Evolutionary conservation across 805 yeast species (phyloP), one percentile per base, ranked within the genome.

Genomic region (Metschnikowia proteae): DNA sequence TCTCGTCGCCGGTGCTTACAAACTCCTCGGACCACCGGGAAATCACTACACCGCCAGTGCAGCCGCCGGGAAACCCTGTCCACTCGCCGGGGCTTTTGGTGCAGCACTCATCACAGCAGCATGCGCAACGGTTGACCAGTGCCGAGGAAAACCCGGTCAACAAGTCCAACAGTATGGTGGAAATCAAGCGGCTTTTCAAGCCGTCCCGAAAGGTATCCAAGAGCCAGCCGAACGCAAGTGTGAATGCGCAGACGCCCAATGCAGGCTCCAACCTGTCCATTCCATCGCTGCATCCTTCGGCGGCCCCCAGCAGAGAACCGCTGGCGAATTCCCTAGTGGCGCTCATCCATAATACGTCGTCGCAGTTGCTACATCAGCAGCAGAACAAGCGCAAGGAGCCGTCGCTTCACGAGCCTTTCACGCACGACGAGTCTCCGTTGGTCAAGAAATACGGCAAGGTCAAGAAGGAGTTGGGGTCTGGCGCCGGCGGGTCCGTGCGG

Each of bases 401-500:
- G 23, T 49, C 53, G 4, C 5, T 37, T 22, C 54, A 42, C 36
- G 59, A 54, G 43, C 61, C 60, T 3, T 57, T 57, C 43, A 52
- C 55, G 4, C 55, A 54, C 27, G 61, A 57, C 53, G 64, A 61
- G 48, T 56, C 62, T 30, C 62, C 60, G 26, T 48, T 62, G 45
- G 65, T 61, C n/a, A 68, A 67, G 50, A 83, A 86, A 59, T 87
- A 86, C 62, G 88, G 92, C 48, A 83, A 80, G 55, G 64, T 84
- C 52, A 91, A 92, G 43, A 84, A 84, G 61, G 77, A 83, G 49
- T 65, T 87, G 41, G 96, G 96, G 13, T 82, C 89, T 1, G 96
- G 96, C 48, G 96, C 94, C 9, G 96, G 95, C 43, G 96, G 96
- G 5, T 80, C 90, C 1, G 96, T 87, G n/a, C 75, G 86, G 56